Evolutionary conservation across 306 rosid genomes (phyloP).

Genomic region (Castanea sativa): DNA sequence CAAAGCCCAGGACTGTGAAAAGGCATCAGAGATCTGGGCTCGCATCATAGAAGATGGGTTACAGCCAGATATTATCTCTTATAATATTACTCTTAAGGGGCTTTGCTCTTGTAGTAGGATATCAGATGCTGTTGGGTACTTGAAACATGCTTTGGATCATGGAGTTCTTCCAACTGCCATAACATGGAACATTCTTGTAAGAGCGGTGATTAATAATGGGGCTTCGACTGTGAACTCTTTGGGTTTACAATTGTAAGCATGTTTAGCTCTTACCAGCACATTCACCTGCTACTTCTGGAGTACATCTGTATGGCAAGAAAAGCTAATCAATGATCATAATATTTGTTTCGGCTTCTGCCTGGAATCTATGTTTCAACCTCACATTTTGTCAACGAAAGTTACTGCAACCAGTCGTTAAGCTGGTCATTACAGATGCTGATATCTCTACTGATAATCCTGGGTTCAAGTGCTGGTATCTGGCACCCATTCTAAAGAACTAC

Average conservation of each 20-base stretch:
- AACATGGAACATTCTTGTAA: constrained; percentile 87
- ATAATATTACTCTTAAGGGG: constrained; percentile 78
- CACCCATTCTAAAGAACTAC: background rate
- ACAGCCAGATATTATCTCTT: constrained; percentile 79
- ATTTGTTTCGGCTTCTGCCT: background rate
- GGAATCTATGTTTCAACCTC: background rate
- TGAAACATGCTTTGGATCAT: constrained; percentile 62
- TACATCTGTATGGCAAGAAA: background rate
- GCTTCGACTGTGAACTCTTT: constrained; percentile 15
- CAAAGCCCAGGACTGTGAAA: constrained; percentile 59
- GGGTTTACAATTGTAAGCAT: too few relatives aligned
- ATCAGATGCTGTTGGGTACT: constrained; percentile 56
- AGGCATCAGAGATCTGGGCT: constrained; percentile 67
- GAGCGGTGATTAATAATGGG: constrained; percentile 50
- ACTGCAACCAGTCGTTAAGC: background rate
- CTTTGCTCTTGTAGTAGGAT: constrained; percentile 72
- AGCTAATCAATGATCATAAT: background rate
- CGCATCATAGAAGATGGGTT: constrained; percentile 47
- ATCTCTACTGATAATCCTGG: background rate
- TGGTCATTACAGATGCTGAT: background rate
- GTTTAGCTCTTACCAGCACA: background rate
- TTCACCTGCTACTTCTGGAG: background rate
- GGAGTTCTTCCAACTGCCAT: constrained; percentile 72
- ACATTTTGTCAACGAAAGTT: background rate
- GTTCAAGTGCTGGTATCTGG: background rate